Base-by-base conservation (phyloP, 1,284 basidiomycete genomes). In the Apiotrichum siamense region DNA sequence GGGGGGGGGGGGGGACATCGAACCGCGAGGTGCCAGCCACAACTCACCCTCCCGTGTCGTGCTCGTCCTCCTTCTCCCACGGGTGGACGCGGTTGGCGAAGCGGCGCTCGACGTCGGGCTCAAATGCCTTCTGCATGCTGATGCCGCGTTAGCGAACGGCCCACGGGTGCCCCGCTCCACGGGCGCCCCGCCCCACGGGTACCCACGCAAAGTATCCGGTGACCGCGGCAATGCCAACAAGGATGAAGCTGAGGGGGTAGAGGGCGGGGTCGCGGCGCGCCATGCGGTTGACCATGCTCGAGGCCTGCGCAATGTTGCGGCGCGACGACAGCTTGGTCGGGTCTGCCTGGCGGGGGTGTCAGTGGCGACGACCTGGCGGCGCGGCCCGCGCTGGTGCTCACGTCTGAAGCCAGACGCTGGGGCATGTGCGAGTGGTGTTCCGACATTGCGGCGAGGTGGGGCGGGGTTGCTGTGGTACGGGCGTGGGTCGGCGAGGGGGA, bases 231-330 rank as follows among this genome's bases (percentile, higher is more conserved):
- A 64, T 63, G 50, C 64, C 66, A 43, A 62, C 62, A 47, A 75
- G 62, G 62, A 74, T 63, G 47, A 69, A 48, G 44, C 60, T 49
- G 36, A 75, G 53, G 7, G 73, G 73, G 65, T 74, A 75, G 20
- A 75, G 64, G 7, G 71, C 69, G 3, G 73, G 73, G 57, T 75
- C 73, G 27, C 69, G 63, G 56, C 71, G 69, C 39, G 72, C 73
- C 55, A 72, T 68, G 53, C 67, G 58, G 66, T 74, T 74, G 58
- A 74, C 69, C 24, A 62, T 60, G 26, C 60, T 46, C 33, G 70
- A 68, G 12, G 69, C 72, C 54, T 73, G 69, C 40, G 61, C 53
- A 44, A 69, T 46, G 59, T 70, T 67, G 23, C 51, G 60, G 10
- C 56, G 35, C 32, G 64, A 49, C 6, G 66, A 59, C 48, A 74